Conservation (phyloP, 1,284 basidiomycete species). For the Rugiboletus extremiorientalis region DNA sequence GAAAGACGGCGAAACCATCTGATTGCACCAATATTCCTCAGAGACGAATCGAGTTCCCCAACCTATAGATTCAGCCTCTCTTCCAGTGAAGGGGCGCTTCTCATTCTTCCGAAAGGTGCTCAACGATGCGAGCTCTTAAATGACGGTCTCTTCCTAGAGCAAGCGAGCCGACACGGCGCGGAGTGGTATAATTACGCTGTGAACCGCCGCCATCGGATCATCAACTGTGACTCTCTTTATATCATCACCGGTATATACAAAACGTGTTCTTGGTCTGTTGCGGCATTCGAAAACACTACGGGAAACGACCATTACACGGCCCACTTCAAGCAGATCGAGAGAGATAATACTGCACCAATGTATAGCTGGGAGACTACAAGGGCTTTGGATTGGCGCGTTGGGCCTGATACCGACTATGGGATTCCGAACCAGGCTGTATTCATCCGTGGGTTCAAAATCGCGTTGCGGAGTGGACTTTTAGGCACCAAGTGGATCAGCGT, state of each 20-base stretch:
- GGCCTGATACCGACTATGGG: background rate
- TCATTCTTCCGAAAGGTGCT: slow-evolving; percentile 15
- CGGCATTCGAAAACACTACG: background rate
- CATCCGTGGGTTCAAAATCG: slow-evolving; percentile 17
- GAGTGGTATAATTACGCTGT: slow-evolving; percentile 16
- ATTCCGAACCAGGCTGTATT: slow-evolving; percentile 13
- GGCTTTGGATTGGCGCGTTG: slow-evolving; percentile 8
- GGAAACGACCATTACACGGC: background rate
- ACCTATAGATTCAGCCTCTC: slow-evolving; percentile 1
- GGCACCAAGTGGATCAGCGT: slow-evolving; percentile 3
- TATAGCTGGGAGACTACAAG: slow-evolving; percentile 4
- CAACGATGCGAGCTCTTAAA: slow-evolving; percentile 8
- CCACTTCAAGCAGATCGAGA: background rate
- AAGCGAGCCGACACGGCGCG: slow-evolving; percentile 1
- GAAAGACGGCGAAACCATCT: background rate
- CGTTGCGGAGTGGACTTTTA: background rate
- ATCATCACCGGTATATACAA: slow-evolving; percentile 15
- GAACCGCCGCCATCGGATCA: background rate
- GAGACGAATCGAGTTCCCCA: background rate
- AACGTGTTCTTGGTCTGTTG: slow-evolving; percentile 11
- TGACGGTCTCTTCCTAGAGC: slow-evolving; percentile 1
- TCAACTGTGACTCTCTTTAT: slow-evolving; percentile 12
- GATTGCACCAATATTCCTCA: background rate
- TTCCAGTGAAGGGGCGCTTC: slow-evolving; percentile 12
- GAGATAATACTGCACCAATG: background rate